phyloP scores from a whole-genome alignment of 768 basidiomycete genomes.

The Lepiota venenata region DNA sequence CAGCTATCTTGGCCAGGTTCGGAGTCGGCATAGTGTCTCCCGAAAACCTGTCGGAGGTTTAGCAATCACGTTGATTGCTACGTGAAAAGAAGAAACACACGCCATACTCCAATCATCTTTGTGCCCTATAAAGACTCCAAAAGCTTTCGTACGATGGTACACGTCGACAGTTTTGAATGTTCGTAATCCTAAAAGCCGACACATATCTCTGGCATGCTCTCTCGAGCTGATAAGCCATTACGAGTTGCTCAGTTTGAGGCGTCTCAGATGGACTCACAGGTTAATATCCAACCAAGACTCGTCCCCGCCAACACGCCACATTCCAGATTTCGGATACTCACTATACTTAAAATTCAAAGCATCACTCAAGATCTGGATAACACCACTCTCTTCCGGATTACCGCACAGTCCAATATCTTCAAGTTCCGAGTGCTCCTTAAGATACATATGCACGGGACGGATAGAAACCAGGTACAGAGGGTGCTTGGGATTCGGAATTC shows the following conservation, averaged over 20 bases:
- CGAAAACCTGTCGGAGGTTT: constrained; percentile 64
- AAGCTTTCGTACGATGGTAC: constrained; percentile 67
- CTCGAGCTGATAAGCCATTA: constrained; percentile 36
- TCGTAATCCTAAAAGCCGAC: constrained; percentile 50
- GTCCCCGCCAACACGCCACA: constrained; percentile 40
- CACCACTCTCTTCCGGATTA: constrained; percentile 31
- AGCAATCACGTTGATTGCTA: constrained; percentile 17
- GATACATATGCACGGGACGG: constrained; percentile 54
- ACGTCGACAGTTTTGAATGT: constrained; percentile 70
- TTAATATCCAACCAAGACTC: constrained; percentile 45
- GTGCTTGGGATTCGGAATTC: constrained; percentile 61
- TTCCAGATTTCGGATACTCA: constrained; percentile 32
- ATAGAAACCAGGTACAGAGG: constrained; percentile 73
- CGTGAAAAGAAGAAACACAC: constrained; percentile 53
- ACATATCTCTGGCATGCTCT: constrained; percentile 40
- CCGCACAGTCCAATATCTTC: constrained; percentile 66
- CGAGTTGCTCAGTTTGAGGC: neutral
- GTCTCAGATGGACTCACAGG: constrained; percentile 23
- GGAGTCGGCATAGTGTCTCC: constrained; percentile 85
- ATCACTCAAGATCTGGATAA: constrained; percentile 55
- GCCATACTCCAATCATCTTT: constrained; percentile 72
- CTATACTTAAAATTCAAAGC: constrained; percentile 45
- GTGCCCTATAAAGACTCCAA: constrained; percentile 68
- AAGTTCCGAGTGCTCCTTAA: constrained; percentile 69
- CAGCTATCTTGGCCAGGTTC: constrained; percentile 60